Base-by-base conservation (phyloP, 192 early-diverging fungal species). In the Coemansia brasiliensis region DNA sequence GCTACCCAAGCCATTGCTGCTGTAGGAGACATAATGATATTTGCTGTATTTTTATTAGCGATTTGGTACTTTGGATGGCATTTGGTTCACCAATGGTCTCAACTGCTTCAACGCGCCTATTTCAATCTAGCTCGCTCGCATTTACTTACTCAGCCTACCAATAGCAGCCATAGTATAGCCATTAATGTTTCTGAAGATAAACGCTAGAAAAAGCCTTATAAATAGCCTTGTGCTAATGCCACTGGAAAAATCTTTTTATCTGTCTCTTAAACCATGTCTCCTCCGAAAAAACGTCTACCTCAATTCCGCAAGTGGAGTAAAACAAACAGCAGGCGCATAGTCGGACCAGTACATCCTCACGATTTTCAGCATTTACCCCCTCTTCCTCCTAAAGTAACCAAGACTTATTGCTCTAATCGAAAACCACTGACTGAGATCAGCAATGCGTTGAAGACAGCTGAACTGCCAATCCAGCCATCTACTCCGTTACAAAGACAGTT, bases 361-460 rank as follows among this genome's bases (percentile, higher is more conserved):
- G 52, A 66, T 32, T 64, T 62, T 45, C 32, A 41, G 4, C 49
- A 42, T 29, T 15, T 69, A 51, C 73, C 73, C 9, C 73, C 73
- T 10, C 32, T 76, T 26, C 73, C 67, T n/a, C 73, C 73, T 4
- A 16, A 16, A 12, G 54, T 65, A 3, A 43, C 52, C 35, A 57
- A 39, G n/a, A 72, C 57, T 16, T 72, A 72, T 18, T 39, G 44
- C 38, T 6, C 7, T 2, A 24, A 24, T 15, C 62, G 53, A 2
- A 27, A 50, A 27, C 67, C 55, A n/a, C 26, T 62, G 17, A 46
- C 44, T 1, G 39, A 54, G 2, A 42, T 68, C 27, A 22, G 26
- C 4, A 18, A 26, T n/a, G n/a, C n/a, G n/a, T n/a, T n/a, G 0
- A 17, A n/a, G 6, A 15, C 25, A 16, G 25, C 48, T 12, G 39